Conservation (phyloP, 305 asterid species). For the Solanum aculeatissimum region DNA sequence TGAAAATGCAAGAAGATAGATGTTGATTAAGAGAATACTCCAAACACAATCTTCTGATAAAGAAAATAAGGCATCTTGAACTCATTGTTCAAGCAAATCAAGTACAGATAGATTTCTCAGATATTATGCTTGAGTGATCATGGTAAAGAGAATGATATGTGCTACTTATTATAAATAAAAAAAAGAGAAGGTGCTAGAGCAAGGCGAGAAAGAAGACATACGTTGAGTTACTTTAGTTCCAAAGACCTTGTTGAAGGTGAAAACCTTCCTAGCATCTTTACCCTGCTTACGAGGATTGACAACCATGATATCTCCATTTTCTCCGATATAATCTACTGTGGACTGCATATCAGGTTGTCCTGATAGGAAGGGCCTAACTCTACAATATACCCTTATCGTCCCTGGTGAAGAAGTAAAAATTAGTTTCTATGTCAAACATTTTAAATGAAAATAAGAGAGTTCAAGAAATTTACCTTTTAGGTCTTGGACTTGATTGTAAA, state of each 20-base stretch:
- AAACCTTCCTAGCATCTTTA: conserved; percentile 72
- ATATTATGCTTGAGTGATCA: not conserved
- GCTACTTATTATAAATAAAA: not conserved
- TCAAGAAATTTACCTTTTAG: conserved; percentile 50
- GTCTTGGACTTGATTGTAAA: conserved; percentile 91
- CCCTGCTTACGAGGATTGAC: conserved; percentile 78
- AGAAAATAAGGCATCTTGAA: not conserved
- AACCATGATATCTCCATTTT: conserved; percentile 84
- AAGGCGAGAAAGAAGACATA: conserved; percentile 23
- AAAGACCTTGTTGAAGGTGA: conserved; percentile 77
- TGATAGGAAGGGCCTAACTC: conserved; percentile 72
- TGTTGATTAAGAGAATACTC: conserved; percentile 1
- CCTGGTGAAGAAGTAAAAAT: conserved; percentile 32
- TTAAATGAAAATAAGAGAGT: not conserved
- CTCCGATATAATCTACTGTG: conserved; percentile 86
- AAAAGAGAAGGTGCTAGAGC: not conserved
- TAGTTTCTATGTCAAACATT: not conserved
- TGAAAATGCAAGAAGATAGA: conserved; percentile 23
- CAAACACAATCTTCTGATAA: not conserved
- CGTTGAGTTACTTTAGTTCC: conserved; percentile 66
- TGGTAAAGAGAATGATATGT: not conserved
- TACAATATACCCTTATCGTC: conserved; percentile 76
- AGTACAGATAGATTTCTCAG: not conserved
- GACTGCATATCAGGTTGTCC: conserved; percentile 52
- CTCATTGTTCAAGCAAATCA: not conserved